These are phyloP conservation scores for Naganishia friedmannii DNA, from an alignment of 768 basidiomycete genomes.

Conservation along the genomic window DNA sequence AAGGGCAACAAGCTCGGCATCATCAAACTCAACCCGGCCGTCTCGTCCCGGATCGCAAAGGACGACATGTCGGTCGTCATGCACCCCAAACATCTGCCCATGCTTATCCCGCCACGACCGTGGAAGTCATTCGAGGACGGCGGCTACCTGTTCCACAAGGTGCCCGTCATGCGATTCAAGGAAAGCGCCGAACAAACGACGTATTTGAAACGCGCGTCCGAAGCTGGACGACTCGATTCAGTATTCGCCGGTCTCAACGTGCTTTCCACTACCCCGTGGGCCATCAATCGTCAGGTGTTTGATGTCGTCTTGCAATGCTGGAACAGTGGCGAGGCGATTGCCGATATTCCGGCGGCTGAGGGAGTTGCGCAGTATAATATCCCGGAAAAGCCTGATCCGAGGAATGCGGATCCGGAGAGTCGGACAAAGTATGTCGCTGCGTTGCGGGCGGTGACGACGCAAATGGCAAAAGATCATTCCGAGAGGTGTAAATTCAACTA, in stretches of 20 bases:
- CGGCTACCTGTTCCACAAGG: slow-evolving; percentile 76
- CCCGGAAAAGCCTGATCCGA: slow-evolving; percentile 60
- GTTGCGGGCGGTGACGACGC: slow-evolving; percentile 58
- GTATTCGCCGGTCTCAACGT: slow-evolving; percentile 87
- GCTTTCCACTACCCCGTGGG: slow-evolving; percentile 84
- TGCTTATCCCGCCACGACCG: slow-evolving; percentile 85
- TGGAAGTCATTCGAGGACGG: slow-evolving; percentile 77
- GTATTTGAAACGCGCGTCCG: slow-evolving; percentile 72
- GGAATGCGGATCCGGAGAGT: slow-evolving; percentile 60
- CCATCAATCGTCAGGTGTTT: slow-evolving; percentile 74
- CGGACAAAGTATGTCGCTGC: slow-evolving; percentile 61
- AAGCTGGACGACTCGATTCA: slow-evolving; percentile 71
- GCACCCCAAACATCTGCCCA: slow-evolving; percentile 91
- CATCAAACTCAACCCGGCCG: slow-evolving; percentile 76
- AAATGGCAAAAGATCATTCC: slow-evolving; percentile 80
- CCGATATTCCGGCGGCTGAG: slow-evolving; percentile 75
- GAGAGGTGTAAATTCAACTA: slow-evolving; percentile 92
- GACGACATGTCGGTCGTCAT: slow-evolving; percentile 69
- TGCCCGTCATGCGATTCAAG: slow-evolving; percentile 84
- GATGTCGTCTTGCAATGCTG: slow-evolving; percentile 73
- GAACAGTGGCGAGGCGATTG: slow-evolving; percentile 78
- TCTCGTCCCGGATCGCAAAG: slow-evolving; percentile 71
- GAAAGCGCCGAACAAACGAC: slow-evolving; percentile 77
- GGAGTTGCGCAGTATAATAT: slow-evolving; percentile 53
- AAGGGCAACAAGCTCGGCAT: slow-evolving; percentile 92